Conservation (phyloP, 164 flowering plant species). For the Annona squamosa region DNA sequence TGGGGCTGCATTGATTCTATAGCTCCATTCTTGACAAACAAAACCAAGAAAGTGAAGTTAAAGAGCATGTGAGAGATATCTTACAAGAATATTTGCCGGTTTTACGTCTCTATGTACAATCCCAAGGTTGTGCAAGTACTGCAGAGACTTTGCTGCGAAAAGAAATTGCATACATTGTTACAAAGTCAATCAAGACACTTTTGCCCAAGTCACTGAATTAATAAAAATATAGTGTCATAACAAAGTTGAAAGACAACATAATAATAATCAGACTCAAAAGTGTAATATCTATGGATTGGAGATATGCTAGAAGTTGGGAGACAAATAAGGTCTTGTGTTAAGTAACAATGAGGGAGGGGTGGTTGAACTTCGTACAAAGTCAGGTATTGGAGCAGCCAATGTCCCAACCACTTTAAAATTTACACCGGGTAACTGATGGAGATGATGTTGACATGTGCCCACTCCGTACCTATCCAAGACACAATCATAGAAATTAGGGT, state of each 20-base stretch:
- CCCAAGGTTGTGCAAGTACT: slow-evolving; percentile 76
- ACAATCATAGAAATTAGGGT: too few species aligned
- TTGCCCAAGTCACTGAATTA: neutral
- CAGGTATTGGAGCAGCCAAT: neutral
- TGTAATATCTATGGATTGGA: neutral
- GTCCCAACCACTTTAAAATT: neutral
- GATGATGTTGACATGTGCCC: too few species aligned
- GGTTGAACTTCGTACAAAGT: neutral
- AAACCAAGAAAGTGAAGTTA: slow-evolving; percentile 6
- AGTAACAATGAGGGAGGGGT: neutral
- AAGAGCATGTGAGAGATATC: slow-evolving; percentile 18
- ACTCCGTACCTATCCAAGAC: too few species aligned
- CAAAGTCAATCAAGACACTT: neutral
- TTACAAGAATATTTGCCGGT: slow-evolving; percentile 94
- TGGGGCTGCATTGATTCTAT: neutral
- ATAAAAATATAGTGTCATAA: neutral
- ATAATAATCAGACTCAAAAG: neutral
- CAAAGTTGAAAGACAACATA: too few species aligned
- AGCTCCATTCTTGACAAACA: neutral
- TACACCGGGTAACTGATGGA: neutral
- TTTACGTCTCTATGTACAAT: slow-evolving; percentile 94
- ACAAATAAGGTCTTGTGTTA: neutral
- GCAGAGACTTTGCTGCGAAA: slow-evolving; percentile 71
- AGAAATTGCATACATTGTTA: neutral
- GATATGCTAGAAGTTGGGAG: neutral